Percentiles rank a stretch among this genome's conserved stretches.
Evolutionary conservation across 1,139 yeast genomes (phyloP).

Genomic region (Candida anutae): DNA sequence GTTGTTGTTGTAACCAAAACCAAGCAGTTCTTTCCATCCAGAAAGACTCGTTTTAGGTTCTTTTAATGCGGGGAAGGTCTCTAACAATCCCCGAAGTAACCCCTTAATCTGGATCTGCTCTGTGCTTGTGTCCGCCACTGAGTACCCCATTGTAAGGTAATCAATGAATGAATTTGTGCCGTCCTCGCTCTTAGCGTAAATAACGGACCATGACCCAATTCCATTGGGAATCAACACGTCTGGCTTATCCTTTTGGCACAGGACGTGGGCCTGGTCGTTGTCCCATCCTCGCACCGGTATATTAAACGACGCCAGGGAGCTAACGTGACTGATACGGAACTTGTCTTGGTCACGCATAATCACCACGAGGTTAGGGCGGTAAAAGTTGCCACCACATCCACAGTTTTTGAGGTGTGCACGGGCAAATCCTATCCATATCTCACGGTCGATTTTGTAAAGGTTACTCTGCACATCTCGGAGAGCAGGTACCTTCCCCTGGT

Average conservation of each 20-base stretch:
- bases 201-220: conserved; percentile 14
- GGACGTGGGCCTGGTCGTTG: conserved; percentile 8
- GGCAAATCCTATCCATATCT: conserved; percentile 19
- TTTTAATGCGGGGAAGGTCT: conserved; percentile 3
- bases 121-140: conserved; percentile 29
- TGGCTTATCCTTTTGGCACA: conserved; percentile 8
- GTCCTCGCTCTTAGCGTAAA: background rate
- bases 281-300: conserved; percentile 16
- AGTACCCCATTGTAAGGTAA: conserved; percentile 23
- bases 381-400: conserved; percentile 17
- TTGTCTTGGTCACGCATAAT: conserved; percentile 6
- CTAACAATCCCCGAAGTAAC: conserved; percentile 15
- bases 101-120: conserved; percentile 27
- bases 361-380: conserved; percentile 20
- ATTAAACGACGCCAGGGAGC: conserved; percentile 29
- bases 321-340: conserved; percentile 17
- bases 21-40: background rate
- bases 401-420: conserved; percentile 19
- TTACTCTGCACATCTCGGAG: conserved; percentile 1
- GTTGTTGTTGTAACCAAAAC: conserved; percentile 20
- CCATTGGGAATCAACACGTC: conserved; percentile 23
- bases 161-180: conserved; percentile 12
- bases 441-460: conserved; percentile 12
- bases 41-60: conserved; percentile 1
- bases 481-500: background rate